Conservation (phyloP, 345 rosid genomes). For the Camelina neglecta region DNA sequence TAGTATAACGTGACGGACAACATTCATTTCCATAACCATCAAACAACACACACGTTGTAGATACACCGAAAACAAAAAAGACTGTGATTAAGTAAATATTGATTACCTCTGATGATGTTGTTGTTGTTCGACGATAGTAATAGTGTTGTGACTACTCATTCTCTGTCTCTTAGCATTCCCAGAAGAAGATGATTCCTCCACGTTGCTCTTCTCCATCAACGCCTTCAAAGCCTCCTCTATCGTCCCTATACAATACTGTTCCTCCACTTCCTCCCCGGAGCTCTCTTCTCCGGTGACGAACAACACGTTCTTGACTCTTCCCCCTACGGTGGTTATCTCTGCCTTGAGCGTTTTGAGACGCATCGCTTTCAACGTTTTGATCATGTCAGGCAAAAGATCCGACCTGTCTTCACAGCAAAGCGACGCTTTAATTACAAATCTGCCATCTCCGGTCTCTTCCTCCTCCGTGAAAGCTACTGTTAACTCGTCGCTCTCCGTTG, state of each 20-base stretch:
- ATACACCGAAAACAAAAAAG: constrained; percentile 8
- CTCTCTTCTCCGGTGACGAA: constrained; percentile 86
- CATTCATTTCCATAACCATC: constrained; percentile 24
- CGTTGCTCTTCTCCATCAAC: constrained; percentile 79
- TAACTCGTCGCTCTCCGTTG: constrained; percentile 88
- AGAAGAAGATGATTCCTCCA: constrained; percentile 72
- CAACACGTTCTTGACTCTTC: constrained; percentile 91
- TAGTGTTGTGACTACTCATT: constrained; percentile 51
- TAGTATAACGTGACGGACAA: constrained; percentile 28
- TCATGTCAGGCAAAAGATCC: constrained; percentile 87
- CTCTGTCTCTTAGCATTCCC: constrained; percentile 89
- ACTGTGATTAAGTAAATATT: not conserved
- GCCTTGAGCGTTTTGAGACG: constrained; percentile 84
- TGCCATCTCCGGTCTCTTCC: constrained; percentile 60
- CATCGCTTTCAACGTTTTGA: constrained; percentile 78
- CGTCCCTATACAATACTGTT: constrained; percentile 66
- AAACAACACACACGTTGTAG: constrained; percentile 24
- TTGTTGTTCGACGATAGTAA: constrained; percentile 66
- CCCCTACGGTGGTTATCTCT: constrained; percentile 91
- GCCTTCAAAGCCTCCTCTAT: constrained; percentile 92
- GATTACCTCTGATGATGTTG: constrained; percentile 43
- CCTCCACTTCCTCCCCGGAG: constrained; percentile 47
- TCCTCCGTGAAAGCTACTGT: constrained; percentile 74
- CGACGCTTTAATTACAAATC: constrained; percentile 85
- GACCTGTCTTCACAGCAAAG: constrained; percentile 94